Base-by-base conservation (phyloP, 192 early-diverging fungal species). In the Geranomyces variabilis region DNA sequence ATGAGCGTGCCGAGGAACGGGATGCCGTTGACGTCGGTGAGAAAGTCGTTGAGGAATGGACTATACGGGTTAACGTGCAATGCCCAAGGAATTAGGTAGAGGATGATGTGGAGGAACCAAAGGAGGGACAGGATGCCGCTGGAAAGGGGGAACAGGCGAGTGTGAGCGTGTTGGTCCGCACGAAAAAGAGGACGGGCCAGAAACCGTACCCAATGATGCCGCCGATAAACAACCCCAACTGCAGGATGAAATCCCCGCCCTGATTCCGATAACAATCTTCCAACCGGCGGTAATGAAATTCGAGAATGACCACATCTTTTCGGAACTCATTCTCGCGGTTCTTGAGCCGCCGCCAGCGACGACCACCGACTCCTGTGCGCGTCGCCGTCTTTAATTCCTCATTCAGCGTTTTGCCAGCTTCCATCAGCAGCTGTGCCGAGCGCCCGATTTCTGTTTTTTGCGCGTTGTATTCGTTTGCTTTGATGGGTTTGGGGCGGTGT, bases 1-100 rank as follows among this genome's bases (percentile, higher is more conserved):
- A 88, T 78, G 7, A 69, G 75, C 21, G 79, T 86, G 21, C 87
- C 87, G 44, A 88, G 46, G 41, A 88, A 81, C n/a, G 87, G 86
- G 13, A 88, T 66, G n/a, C 30, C 64, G 30, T 60, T 70, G 13
- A 85, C 74, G n/a, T 30, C 48, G 1, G 60, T 67, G 31, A 88
- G 78, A 48, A 88, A 83, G 67, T 79, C 76, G 73, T 88, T 88
- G 53, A 88, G 68, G 76, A 84, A 88, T 7, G 81, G 69, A 21
- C 64, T 69, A 29, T 75, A 51, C 19, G 81, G 83, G 65, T 80
- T 73, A 29, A 59, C 26, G 36, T 80, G 71, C 14, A 84, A 63
- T 30, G 76, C 75, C 46, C 55, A 44, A 19, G 87, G 86, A 29
- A 88, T 75, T 28, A 81, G 43, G 69, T 84, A 88, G n/a, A 88